phyloP scores from a whole-genome alignment of 768 basidiomycete species.

The Daedaleopsis nitida region DNA sequence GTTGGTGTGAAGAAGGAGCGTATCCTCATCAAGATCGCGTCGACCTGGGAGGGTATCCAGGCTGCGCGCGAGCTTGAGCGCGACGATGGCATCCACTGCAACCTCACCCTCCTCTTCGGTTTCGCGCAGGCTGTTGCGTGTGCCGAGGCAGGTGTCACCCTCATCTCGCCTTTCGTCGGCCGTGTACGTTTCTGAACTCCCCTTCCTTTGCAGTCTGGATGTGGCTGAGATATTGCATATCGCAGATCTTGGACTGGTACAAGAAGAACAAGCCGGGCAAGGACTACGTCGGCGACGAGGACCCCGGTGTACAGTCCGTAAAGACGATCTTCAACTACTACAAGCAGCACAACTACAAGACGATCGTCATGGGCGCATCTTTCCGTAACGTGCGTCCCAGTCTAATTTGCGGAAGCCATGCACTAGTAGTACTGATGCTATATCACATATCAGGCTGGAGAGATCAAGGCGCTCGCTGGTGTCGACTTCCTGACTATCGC shows the following conservation, averaged over 20 bases:
- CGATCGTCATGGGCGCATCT: slow-evolving; percentile 99
- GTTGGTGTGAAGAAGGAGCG: slow-evolving; percentile 92
- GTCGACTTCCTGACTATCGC: slow-evolving; percentile 98
- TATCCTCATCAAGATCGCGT: slow-evolving; percentile 98
- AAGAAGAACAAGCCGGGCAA: slow-evolving; percentile 85
- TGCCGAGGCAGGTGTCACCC: slow-evolving; percentile 96
- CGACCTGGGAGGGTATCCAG: slow-evolving; percentile 99
- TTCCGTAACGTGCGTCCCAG: slow-evolving; percentile 86
- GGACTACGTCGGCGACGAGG: slow-evolving; percentile 86
- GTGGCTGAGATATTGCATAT: slow-evolving; percentile 1
- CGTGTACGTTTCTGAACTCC: slow-evolving; percentile 58
- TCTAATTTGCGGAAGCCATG: not conserved
- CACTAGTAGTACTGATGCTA: slow-evolving; percentile 1
- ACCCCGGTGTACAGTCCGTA: slow-evolving; percentile 96
- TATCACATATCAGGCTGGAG: slow-evolving; percentile 58
- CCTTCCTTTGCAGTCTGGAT: slow-evolving; percentile 14
- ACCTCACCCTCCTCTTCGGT: slow-evolving; percentile 98
- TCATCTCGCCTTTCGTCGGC: slow-evolving; percentile 99
- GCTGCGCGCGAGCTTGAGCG: slow-evolving; percentile 94
- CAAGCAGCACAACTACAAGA: slow-evolving; percentile 98
- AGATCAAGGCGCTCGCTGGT: slow-evolving; percentile 94
- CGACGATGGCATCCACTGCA: slow-evolving; percentile 95
- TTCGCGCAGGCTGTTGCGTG: slow-evolving; percentile 99
- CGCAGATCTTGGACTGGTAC: slow-evolving; percentile 98
- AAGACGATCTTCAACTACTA: slow-evolving; percentile 99